Conservation (phyloP, 208 protist genomes). For the Tritrichomonas musculus region DNA sequence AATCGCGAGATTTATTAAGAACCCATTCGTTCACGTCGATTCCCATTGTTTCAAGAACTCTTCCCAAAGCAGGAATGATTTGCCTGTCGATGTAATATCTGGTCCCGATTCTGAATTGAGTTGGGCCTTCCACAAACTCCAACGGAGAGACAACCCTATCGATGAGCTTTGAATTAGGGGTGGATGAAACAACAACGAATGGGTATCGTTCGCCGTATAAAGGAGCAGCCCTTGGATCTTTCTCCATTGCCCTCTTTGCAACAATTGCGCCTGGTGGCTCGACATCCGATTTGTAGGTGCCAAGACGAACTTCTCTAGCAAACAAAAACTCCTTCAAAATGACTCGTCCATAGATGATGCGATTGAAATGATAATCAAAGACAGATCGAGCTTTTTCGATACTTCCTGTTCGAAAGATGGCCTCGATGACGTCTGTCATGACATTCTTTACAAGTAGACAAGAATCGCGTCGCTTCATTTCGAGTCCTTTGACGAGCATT, state of each 20-base stretch:
- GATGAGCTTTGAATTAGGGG: not conserved
- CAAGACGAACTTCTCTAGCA: not conserved
- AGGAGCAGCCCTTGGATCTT: not conserved
- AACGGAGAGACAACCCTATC: not conserved
- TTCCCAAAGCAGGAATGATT: not conserved
- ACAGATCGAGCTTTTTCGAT: not conserved
- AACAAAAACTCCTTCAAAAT: not conserved
- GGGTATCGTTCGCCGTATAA: not conserved
- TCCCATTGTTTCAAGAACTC: not conserved
- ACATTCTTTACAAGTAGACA: not conserved
- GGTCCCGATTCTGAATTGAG: not conserved
- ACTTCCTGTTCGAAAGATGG: not conserved
- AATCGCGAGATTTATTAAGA: not conserved
- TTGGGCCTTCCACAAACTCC: not conserved
- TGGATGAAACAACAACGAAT: not conserved
- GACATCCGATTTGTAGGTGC: not conserved
- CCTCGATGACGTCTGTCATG: not conserved
- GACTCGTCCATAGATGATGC: not conserved
- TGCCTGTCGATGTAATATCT: not conserved
- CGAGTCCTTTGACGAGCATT: constrained; percentile 18
- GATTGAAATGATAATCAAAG: not conserved
- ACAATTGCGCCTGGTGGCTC: not conserved
- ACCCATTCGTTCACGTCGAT: not conserved
- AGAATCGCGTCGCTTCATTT: constrained; percentile 27
- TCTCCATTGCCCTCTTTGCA: not conserved